Evolutionary conservation across 2,329 filamentous ascomycete genomes (phyloP).

Genomic region (Lecanicillium sp.): DNA sequence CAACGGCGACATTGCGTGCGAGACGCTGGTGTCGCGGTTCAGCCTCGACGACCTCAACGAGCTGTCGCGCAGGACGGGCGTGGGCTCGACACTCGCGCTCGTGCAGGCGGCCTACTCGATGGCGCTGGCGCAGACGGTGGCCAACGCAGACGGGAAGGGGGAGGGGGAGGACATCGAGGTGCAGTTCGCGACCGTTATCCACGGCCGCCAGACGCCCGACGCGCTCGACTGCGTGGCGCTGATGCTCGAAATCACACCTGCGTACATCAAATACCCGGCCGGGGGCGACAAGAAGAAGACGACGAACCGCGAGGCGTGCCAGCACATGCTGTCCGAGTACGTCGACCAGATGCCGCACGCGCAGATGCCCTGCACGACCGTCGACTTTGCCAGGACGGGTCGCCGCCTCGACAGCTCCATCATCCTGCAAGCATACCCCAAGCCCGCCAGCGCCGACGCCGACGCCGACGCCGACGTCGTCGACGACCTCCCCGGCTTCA

Average conservation of each 20-base stretch:
- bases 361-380: constrained; percentile 15
- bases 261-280: constrained; percentile 11
- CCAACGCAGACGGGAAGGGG: not conserved
- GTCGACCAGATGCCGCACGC: constrained; percentile 12
- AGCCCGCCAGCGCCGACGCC: not conserved
- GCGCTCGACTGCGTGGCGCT: constrained; percentile 14
- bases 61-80: constrained; percentile 7
- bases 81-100: constrained; percentile 10
- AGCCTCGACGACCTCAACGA: constrained; percentile 11
- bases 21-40: constrained; percentile 8
- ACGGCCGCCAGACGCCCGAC: constrained; percentile 11
- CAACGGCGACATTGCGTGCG: constrained; percentile 11
- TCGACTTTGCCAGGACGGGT: constrained; percentile 13
- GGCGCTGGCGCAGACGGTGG: constrained; percentile 12
- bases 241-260: constrained; percentile 13
- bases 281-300: not conserved
- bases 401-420: constrained; percentile 14
- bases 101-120: constrained; percentile 14
- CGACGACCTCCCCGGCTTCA: constrained; percentile 14
- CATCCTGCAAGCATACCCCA: constrained; percentile 12
- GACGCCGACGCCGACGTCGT: not conserved
- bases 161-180: constrained; percentile 7
- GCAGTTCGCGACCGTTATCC: constrained; percentile 15
- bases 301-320: constrained; percentile 11
- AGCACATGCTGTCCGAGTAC: constrained; percentile 13